Percentiles rank a stretch among this genome's conserved stretches.
Evolutionary conservation across 1,284 basidiomycete genomes (phyloP).

Genomic region (Apiotrichum porosum): DNA sequence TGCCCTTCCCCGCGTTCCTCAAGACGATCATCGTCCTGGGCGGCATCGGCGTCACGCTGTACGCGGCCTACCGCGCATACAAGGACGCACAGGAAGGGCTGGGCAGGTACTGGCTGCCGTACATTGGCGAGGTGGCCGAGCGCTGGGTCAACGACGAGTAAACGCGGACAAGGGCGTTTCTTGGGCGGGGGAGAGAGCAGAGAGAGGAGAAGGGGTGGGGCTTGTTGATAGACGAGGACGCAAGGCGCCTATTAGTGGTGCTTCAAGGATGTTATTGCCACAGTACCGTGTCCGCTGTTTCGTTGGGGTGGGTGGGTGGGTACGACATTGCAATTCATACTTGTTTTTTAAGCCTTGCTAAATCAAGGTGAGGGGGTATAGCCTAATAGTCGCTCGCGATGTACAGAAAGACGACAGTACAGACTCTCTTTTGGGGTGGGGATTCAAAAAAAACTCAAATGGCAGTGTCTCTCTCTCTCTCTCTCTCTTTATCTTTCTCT

Average conservation of each 20-base stretch:
- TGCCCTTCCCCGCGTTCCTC: constrained; percentile 49
- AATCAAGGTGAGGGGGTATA: too few species aligned
- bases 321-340: background rate
- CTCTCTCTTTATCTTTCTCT: background rate
- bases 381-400: background rate
- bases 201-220: too few species aligned
- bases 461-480: background rate
- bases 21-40: constrained; percentile 27
- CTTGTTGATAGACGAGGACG: too few species aligned
- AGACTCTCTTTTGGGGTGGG: too few species aligned
- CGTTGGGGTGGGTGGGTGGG: too few species aligned
- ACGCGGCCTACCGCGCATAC: constrained; percentile 57
- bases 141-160: constrained; percentile 68
- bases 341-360: too few species aligned
- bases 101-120: constrained; percentile 60
- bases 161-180: constrained; percentile 10
- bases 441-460: too few species aligned
- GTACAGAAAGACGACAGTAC: background rate
- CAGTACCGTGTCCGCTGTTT: too few species aligned
- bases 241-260: too few species aligned
- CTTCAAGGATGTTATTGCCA: too few species aligned
- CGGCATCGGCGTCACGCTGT: constrained; percentile 25
- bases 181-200: background rate
- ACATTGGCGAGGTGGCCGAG: constrained; percentile 66
- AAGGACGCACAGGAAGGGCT: constrained; percentile 60